These are phyloP conservation scores for Escallonia rubra DNA, from an alignment of 129 eudicot species.

Conservation along the genomic window DNA sequence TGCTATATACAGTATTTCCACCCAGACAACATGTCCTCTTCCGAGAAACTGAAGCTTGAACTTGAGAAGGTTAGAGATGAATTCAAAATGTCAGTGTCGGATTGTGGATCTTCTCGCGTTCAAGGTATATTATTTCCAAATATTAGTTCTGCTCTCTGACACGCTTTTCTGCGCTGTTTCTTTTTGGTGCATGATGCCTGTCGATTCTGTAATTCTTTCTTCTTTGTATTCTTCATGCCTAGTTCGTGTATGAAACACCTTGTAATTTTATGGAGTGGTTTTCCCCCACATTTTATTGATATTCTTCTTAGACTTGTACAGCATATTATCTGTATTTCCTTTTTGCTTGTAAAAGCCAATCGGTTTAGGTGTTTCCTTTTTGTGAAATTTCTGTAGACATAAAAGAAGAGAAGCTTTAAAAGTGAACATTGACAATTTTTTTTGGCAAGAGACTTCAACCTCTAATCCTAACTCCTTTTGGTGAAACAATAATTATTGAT, in stretches of 20 bases:
- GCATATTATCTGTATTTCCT: not conserved
- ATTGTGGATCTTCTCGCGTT: conserved; percentile 95
- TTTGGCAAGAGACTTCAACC: too few relatives aligned
- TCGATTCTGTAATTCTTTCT: not conserved
- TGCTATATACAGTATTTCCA: conserved; percentile 64
- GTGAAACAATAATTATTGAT: too few relatives aligned
- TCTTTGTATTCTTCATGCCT: not conserved
- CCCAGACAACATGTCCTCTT: conserved; percentile 90
- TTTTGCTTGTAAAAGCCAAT: not conserved
- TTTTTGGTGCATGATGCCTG: not conserved
- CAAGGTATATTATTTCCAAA: conserved; percentile 42
- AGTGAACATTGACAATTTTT: too few relatives aligned
- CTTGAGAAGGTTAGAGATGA: conserved; percentile 75
- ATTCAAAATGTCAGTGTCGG: conserved; percentile 79
- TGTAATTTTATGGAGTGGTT: not conserved
- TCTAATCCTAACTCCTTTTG: too few relatives aligned
- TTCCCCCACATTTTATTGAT: not conserved
- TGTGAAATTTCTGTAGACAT: too few relatives aligned
- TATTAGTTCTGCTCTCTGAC: too few relatives aligned
- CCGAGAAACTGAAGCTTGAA: conserved; percentile 76
- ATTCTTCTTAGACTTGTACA: too few relatives aligned
- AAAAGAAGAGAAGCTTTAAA: too few relatives aligned
- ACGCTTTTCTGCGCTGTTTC: not conserved
- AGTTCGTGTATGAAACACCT: not conserved
- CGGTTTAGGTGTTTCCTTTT: not conserved